phyloP scores from a whole-genome alignment of 345 rosid species.

The Linum trigynum region DNA sequence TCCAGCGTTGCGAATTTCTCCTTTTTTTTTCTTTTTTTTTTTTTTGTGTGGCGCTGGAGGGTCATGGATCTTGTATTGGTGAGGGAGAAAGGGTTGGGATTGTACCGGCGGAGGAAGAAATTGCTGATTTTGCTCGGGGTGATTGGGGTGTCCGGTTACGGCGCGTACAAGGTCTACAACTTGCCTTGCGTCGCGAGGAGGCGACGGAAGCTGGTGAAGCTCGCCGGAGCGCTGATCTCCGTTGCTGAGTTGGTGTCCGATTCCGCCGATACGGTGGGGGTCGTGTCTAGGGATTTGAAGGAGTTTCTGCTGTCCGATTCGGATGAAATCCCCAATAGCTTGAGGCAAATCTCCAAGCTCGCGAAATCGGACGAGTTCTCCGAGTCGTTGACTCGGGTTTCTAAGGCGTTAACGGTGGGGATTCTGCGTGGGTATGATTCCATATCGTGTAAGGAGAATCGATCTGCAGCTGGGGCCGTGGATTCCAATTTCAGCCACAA shows the following conservation, averaged over 20 bases:
- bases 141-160: slow-evolving; percentile 64
- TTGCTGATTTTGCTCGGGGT: slow-evolving; percentile 51
- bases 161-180: slow-evolving; percentile 59
- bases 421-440: slow-evolving; percentile 42
- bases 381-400: slow-evolving; percentile 41
- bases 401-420: slow-evolving; percentile 63
- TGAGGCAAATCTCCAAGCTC: slow-evolving; percentile 79
- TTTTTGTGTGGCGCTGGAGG: neutral
- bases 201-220: slow-evolving; percentile 50
- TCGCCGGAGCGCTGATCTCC: slow-evolving; percentile 48
- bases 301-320: slow-evolving; percentile 63
- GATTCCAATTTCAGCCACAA: slow-evolving; percentile 36
- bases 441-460: slow-evolving; percentile 19
- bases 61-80: slow-evolving; percentile 45
- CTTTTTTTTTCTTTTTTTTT: too few species aligned
- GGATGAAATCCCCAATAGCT: slow-evolving; percentile 70
- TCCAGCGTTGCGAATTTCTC: neutral
- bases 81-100: slow-evolving; percentile 21
- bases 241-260: slow-evolving; percentile 65
- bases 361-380: slow-evolving; percentile 53
- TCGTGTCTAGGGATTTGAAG: slow-evolving; percentile 64
- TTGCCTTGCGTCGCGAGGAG: slow-evolving; percentile 51
- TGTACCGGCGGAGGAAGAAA: slow-evolving; percentile 43
- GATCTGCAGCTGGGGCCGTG: slow-evolving; percentile 10
- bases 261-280: slow-evolving; percentile 47